These are phyloP conservation scores for Ophiostoma australiae DNA, from an alignment of 2,329 filamentous ascomycete species.

Conservation along the genomic window DNA sequence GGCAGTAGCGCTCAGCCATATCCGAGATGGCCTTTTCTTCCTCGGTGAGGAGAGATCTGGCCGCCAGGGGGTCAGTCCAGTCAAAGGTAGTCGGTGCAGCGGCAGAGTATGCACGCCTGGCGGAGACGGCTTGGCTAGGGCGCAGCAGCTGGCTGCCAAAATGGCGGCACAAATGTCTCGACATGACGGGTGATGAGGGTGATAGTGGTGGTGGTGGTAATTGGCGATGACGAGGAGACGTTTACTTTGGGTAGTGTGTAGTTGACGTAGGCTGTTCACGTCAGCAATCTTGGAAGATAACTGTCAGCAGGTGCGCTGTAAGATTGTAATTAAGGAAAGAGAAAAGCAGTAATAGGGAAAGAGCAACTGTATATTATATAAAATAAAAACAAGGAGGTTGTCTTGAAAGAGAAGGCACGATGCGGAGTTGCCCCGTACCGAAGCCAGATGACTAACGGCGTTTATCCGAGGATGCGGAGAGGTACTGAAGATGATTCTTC, in stretches of 20 bases:
- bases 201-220: not conserved
- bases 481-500: conserved; percentile 19
- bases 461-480: conserved; percentile 20
- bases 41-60: conserved; percentile 73
- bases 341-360: not conserved
- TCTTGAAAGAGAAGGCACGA: not conserved
- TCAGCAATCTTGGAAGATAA: not conserved
- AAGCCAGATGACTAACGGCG: conserved; percentile 8
- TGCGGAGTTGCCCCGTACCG: not conserved
- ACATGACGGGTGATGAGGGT: conserved; percentile 20
- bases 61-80: conserved; percentile 83
- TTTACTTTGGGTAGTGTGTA: not conserved
- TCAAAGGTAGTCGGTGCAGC: conserved; percentile 52
- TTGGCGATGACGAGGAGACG: not conserved
- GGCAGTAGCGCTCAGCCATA: conserved; percentile 88
- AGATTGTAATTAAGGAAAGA: not conserved
- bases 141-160: conserved; percentile 24
- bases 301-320: not conserved
- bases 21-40: conserved; percentile 88
- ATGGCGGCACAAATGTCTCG: conserved; percentile 25
- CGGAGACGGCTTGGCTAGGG: conserved; percentile 13
- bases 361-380: not conserved
- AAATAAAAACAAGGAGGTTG: not conserved
- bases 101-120: conserved; percentile 25
- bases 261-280: not conserved